A percentile compares a stretch with the other conserved stretches of the same genome.
Evolutionary conservation across 768 basidiomycete species (phyloP).

Genomic region (Lactarius hengduanensis): DNA sequence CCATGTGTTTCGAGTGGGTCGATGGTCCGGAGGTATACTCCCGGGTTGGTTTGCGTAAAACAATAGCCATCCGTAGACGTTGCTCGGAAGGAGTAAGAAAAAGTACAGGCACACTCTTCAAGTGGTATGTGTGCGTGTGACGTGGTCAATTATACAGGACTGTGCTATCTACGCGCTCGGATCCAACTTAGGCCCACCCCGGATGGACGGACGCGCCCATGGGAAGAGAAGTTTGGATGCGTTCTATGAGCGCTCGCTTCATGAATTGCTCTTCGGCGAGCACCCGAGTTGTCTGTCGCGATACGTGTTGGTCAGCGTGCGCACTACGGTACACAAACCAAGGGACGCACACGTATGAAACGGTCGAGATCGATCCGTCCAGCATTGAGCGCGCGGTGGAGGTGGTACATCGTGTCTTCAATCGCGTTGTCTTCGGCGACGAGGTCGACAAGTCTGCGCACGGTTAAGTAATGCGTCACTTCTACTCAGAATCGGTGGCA

Average conservation of each 20-base stretch:
- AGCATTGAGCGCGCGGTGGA: constrained; percentile 88
- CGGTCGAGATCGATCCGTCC: constrained; percentile 92
- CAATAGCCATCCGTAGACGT: neutral
- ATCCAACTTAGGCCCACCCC: constrained; percentile 20
- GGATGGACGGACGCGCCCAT: constrained; percentile 38
- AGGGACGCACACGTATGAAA: constrained; percentile 75
- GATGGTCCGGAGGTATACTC: neutral
- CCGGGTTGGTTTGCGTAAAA: neutral
- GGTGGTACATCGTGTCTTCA: constrained; percentile 96
- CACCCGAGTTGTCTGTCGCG: constrained; percentile 67
- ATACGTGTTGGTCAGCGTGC: constrained; percentile 16
- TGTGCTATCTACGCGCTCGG: constrained; percentile 20
- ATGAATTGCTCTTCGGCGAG: constrained; percentile 96
- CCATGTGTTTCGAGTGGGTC: constrained; percentile 1
- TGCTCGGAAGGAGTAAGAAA: neutral
- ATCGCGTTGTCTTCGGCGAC: constrained; percentile 99
- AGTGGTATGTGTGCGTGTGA: neutral
- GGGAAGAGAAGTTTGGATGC: constrained; percentile 68
- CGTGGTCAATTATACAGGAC: neutral
- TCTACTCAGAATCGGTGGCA: constrained; percentile 28
- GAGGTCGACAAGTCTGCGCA: constrained; percentile 79
- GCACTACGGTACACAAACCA: neutral
- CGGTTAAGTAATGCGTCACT: neutral
- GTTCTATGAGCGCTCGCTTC: constrained; percentile 92
- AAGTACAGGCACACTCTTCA: constrained; percentile 10